Base-by-base conservation (phyloP, 2,329 filamentous ascomycete species). In the Neopestalotiopsis rosae region DNA sequence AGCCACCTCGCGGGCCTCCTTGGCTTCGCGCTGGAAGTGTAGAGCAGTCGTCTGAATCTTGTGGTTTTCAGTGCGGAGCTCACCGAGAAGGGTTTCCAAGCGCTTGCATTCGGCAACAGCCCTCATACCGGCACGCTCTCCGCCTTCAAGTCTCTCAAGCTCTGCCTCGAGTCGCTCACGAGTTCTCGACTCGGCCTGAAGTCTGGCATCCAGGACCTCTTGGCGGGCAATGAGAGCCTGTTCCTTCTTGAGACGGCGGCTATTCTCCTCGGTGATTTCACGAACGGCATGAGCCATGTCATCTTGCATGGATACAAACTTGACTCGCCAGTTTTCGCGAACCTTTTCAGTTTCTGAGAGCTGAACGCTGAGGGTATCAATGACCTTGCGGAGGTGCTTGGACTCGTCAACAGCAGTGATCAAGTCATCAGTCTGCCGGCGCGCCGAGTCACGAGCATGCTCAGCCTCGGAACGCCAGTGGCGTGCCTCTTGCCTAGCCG, bases 261-360 rank as follows among this genome's bases (percentile, higher is more conserved):
- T 90, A 77, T 95, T 95, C 77, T 98, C 95, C 74, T 93, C 90
- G 28, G 92, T 90, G 71, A 98, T 90, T 71, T 97, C 92, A 61
- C 90, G 89, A 66, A 93, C 91, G 63, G 94, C 93, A 68, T 86
- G 86, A 40, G 90, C 88, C 91, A 98, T 95, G 74, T 98, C 94
- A 71, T 94, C 89, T 80, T 98, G 95, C 52, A 99, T 85, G 69
- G 90, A 90, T 74, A 95, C 89, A 76, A 98, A 92, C 80, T 96
- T 97, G 78, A 86, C 85, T 73, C 94, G 91, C 88, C 97, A 95
- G 70, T 87, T 90, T 78, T 97, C 94, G 69, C 94, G 91, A 69
- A 97, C 88, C 71, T 92, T 90, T 76, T 95, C 90, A 76, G 94
- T 95, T 81, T 97, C 95, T 76, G 96, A 91, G 57, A 96, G 89